Percentiles rank a stretch among this genome's conserved stretches.
These are phyloP conservation scores for Phytophthora boehmeriae DNA, from an alignment of 352 stramenopile genomes.

Conservation along the genomic window DNA sequence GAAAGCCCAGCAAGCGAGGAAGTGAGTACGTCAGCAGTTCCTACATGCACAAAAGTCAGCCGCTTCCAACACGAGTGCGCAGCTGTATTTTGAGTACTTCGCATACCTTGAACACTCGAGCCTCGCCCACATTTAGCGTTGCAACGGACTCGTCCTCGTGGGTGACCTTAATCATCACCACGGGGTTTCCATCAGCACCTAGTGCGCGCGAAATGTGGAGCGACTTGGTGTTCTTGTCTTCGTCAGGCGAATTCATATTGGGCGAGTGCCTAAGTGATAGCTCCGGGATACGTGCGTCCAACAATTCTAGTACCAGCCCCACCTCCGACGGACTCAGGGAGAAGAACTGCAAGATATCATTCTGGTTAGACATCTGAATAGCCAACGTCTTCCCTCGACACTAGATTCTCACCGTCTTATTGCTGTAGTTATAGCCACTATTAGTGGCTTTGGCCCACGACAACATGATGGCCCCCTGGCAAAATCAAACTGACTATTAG, in stretches of 20 bases:
- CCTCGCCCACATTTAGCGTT: constrained; percentile 72
- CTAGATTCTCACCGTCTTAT: constrained; percentile 63
- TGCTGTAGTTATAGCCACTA: constrained; percentile 80
- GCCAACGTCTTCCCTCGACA: neutral
- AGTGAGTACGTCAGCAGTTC: constrained; percentile 83
- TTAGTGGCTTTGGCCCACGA: constrained; percentile 80
- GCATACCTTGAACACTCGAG: constrained; percentile 53
- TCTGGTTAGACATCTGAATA: constrained; percentile 6
- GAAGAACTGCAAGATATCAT: constrained; percentile 67
- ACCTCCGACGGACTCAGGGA: constrained; percentile 79
- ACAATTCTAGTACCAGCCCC: constrained; percentile 75
- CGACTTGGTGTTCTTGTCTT: constrained; percentile 55
- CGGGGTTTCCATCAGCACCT: constrained; percentile 54
- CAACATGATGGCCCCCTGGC: constrained; percentile 80
- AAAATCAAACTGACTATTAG: constrained; percentile 18
- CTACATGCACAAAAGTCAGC: constrained; percentile 17
- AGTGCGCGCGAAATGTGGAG: constrained; percentile 54
- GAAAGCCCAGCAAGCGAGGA: constrained; percentile 77
- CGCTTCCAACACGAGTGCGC: neutral
- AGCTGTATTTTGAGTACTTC: neutral
- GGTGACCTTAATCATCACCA: constrained; percentile 62
- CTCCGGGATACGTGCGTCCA: constrained; percentile 68
- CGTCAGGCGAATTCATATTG: constrained; percentile 73
- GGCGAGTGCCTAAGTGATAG: constrained; percentile 77
- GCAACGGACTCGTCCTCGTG: constrained; percentile 55